A percentile compares a stretch with the other conserved stretches of the same genome.
These are phyloP conservation scores for Fraxinus greggii DNA, from an alignment of 305 asterid species.

Conservation along the genomic window DNA sequence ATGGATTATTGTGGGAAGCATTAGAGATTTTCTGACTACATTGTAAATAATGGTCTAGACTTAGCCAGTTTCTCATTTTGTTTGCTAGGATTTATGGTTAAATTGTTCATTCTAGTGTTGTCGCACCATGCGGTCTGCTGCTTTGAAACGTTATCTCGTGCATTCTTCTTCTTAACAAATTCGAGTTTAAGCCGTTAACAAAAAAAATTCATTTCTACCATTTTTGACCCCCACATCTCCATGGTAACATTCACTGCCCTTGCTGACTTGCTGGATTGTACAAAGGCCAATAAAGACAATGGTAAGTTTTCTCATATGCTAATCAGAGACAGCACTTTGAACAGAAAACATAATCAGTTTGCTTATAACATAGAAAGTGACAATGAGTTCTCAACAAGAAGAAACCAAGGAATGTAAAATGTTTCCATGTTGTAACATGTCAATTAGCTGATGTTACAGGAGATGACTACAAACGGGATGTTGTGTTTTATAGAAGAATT, in stretches of 20 bases:
- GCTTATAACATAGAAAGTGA: not conserved
- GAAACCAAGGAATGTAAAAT: not conserved
- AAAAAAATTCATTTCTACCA: not conserved
- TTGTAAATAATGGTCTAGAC: not conserved
- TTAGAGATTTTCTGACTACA: not conserved
- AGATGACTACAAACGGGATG: constrained; percentile 17
- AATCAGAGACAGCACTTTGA: not conserved
- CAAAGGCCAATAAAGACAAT: not conserved
- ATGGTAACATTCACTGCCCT: not conserved
- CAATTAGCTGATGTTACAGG: constrained; percentile 14
- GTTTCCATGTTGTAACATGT: not conserved
- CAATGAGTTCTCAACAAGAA: not conserved
- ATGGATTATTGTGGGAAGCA: not conserved
- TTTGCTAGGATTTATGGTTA: not conserved
- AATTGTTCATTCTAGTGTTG: not conserved
- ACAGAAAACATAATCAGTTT: not conserved
- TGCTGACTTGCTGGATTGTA: not conserved
- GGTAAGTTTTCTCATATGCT: not conserved
- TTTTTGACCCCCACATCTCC: not conserved
- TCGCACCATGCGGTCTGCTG: not conserved
- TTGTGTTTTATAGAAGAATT: not conserved
- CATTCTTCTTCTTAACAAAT: not conserved
- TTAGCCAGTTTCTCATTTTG: not conserved
- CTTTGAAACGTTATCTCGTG: not conserved
- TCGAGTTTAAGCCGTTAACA: not conserved